Evolutionary conservation across 345 rosid genomes (phyloP).

Genomic region (Bruguiera parviflora): DNA sequence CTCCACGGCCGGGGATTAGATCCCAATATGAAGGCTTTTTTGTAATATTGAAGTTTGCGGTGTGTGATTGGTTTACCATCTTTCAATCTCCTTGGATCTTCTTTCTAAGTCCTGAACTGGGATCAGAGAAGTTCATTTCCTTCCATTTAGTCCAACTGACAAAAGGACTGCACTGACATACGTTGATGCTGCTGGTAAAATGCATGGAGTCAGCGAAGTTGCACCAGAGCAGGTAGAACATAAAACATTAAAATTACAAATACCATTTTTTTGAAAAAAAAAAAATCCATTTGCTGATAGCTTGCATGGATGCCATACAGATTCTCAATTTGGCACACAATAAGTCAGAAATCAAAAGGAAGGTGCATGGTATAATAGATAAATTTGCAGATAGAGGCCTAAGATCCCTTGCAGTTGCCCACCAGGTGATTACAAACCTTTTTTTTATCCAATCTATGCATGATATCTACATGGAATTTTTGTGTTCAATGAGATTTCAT

Average conservation of each 20-base stretch:
- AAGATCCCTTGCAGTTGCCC: slow-evolving; percentile 59
- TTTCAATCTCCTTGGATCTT: neutral
- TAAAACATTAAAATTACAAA: neutral
- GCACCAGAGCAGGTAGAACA: slow-evolving; percentile 30
- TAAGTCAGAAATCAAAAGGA: slow-evolving; percentile 42
- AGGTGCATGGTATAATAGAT: slow-evolving; percentile 43
- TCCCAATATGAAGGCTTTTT: neutral
- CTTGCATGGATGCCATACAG: slow-evolving; percentile 16
- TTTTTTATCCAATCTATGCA: neutral
- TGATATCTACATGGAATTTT: neutral
- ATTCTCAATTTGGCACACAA: slow-evolving; percentile 54
- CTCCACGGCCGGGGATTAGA: neutral
- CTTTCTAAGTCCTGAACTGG: slow-evolving; percentile 31
- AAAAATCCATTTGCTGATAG: neutral
- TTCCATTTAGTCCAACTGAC: slow-evolving; percentile 41
- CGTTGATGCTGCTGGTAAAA: slow-evolving; percentile 21
- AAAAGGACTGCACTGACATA: slow-evolving; percentile 44
- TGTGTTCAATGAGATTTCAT: neutral
- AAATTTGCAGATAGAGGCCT: slow-evolving; percentile 63
- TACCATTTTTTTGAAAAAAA: neutral
- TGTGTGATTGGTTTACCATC: neutral
- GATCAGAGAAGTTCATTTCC: slow-evolving; percentile 38
- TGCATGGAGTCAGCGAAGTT: slow-evolving; percentile 34
- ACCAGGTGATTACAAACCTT: slow-evolving; percentile 37
- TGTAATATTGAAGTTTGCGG: neutral